Evolutionary conservation across 495 filamentous ascomycete species (phyloP), one percentile per base, ranked within the genome.

Genomic region (Amphirosellinia nigrospora): DNA sequence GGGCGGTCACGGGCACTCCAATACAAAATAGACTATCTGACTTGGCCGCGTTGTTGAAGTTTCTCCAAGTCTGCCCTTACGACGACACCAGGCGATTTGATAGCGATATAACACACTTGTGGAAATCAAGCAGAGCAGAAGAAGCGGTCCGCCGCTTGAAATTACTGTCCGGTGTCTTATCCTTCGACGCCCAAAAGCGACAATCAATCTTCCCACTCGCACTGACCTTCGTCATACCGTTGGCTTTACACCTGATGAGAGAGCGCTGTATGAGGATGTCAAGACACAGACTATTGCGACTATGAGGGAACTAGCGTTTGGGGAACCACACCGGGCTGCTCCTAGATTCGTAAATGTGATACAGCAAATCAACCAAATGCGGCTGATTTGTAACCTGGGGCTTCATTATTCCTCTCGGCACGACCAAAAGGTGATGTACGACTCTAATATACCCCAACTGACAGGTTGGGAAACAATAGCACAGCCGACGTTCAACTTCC

Each of bases 1-100:
- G 83, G 83, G 81, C 79, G 10, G 78, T 84, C 1, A 84, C 79
- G 0, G 82, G 79, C 1, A 85, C 82, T 0, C 83, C 83, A 0
- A 81, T 85, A 1, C 83, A 85, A 59, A 85, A 85, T 48, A 72
- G 73, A 1, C 73, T 85, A 0, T 67, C 59, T 3, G 83, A 85
- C 45, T 69, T 85, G 13, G 74, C 74, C 7, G 70, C 74, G 0
- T 71, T 82, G 5, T 71, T 85, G 8, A 79, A 78, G 50, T 85
- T 86, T 63, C 43, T 86, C 11, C 72, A 66, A 10, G 77, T 70
- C 8, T 72, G 76, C 50, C 84, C 83, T 13, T 86, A 84, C 53
- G 58, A 68, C 19, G 78, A 85, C 28, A 72, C 39, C 3, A 77
- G 66, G 36, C 19, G 32, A 3, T 85, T 83, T 50, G 64, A 66